Conservation (phyloP, 1,284 basidiomycete genomes). For the Malassezia obtusa region DNA sequence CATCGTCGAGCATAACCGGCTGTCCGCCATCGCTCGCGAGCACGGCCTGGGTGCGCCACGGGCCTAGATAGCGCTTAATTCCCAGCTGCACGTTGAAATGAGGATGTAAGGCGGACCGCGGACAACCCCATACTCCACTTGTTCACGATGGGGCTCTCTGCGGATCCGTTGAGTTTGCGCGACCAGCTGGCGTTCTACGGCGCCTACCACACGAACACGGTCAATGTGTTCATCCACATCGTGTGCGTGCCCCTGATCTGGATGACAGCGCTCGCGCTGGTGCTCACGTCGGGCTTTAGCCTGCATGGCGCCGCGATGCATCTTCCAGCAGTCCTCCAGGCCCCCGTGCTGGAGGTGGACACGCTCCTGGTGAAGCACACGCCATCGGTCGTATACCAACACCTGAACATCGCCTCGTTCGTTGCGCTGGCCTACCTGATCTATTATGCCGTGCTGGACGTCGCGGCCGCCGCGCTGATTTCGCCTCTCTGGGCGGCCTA, state of each 20-base stretch:
- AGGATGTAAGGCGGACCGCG: background rate
- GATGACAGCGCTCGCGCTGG: slow-evolving; percentile 15
- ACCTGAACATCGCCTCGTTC: slow-evolving; percentile 8
- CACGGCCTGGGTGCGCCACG: slow-evolving; percentile 14
- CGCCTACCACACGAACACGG: slow-evolving; percentile 34
- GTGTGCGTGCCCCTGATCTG: slow-evolving; percentile 36
- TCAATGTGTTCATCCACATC: slow-evolving; percentile 40
- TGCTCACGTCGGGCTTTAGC: background rate
- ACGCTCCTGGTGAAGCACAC: background rate
- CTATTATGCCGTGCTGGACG: slow-evolving; percentile 33
- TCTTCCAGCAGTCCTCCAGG: background rate
- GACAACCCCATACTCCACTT: background rate
- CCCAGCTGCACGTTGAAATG: background rate
- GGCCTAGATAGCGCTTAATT: background rate
- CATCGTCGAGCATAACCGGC: slow-evolving; percentile 46
- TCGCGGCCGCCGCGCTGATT: slow-evolving; percentile 22
- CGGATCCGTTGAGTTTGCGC: slow-evolving; percentile 26
- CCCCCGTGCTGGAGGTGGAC: background rate
- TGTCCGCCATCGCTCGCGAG: slow-evolving; percentile 40
- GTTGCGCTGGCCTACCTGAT: slow-evolving; percentile 19
- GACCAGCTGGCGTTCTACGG: slow-evolving; percentile 40
- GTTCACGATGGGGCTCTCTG: slow-evolving; percentile 26
- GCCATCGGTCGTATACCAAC: slow-evolving; percentile 1
- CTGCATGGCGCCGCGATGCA: background rate
- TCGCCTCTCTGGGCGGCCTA: slow-evolving; percentile 25